These are phyloP conservation scores for Nicotiana noctiflora DNA, from an alignment of 257 asterid species.

Conservation along the genomic window DNA sequence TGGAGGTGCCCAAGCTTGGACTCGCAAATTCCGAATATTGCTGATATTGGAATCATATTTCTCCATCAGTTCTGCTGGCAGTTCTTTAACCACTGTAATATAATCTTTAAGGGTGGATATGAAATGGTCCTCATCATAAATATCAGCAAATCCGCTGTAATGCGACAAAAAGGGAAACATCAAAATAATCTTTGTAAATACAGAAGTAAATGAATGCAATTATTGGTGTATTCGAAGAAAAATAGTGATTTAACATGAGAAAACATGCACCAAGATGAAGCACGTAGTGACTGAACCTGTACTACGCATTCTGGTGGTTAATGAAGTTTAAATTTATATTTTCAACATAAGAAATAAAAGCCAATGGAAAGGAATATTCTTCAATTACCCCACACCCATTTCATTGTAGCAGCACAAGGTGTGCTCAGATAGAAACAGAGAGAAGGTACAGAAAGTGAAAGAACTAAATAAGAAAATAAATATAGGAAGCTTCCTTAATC, in stretches of 20 bases:
- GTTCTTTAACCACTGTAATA: constrained; percentile 52
- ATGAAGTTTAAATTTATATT: not conserved
- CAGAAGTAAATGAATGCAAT: not conserved
- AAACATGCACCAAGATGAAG: not conserved
- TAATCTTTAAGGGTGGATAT: constrained; percentile 52
- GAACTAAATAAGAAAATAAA: not conserved
- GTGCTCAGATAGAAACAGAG: not conserved
- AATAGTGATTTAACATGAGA: not conserved
- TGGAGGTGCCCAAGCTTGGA: constrained; percentile 77
- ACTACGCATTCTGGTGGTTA: not conserved
- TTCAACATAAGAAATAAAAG: not conserved
- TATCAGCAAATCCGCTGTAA: constrained; percentile 67
- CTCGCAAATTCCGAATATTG: constrained; percentile 50
- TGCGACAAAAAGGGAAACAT: constrained; percentile 9
- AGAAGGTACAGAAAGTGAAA: not conserved
- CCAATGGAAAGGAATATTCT: not conserved
- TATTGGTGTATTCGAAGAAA: not conserved
- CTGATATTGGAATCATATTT: constrained; percentile 55
- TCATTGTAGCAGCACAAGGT: not conserved
- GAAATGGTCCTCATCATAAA: constrained; percentile 75
- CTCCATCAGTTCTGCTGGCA: constrained; percentile 62
- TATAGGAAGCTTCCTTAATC: not conserved
- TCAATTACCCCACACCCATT: not conserved
- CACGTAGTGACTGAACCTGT: not conserved
- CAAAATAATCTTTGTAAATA: not conserved